Conservation (phyloP, 371 early-diverging fungal species). For the Syncephalastrum contaminatum region DNA sequence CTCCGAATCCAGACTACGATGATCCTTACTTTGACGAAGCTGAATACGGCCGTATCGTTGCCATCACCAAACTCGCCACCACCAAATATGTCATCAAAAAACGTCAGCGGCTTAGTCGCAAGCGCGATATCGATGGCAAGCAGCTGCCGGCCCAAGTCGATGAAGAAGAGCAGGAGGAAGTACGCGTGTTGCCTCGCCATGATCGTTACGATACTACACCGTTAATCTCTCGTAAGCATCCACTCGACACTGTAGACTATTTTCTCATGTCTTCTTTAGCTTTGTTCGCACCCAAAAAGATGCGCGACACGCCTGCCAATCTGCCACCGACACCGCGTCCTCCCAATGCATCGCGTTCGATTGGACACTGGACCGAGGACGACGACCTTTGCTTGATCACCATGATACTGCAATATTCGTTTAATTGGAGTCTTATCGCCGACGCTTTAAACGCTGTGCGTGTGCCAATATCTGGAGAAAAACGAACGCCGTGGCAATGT, state of each 20-base stretch:
- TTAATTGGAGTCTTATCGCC: constrained; percentile 70
- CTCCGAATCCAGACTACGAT: constrained; percentile 45
- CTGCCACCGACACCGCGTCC: constrained; percentile 49
- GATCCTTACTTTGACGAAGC: constrained; percentile 48
- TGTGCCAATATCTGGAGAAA: constrained; percentile 50
- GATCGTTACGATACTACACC: constrained; percentile 25
- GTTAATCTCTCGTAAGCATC: constrained; percentile 25
- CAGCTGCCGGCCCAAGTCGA: constrained; percentile 21
- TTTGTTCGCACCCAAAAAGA: constrained; percentile 49
- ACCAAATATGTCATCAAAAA: constrained; percentile 40
- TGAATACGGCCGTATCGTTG: constrained; percentile 38
- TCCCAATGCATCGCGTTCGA: constrained; percentile 14
- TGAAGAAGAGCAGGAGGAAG: constrained; percentile 34
- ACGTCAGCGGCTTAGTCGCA: constrained; percentile 39
- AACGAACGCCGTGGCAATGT: constrained; percentile 70
- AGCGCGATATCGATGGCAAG: constrained; percentile 37
- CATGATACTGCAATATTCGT: constrained; percentile 57
- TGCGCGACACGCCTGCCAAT: constrained; percentile 42
- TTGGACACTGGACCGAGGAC: constrained; percentile 62
- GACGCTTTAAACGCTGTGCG: constrained; percentile 60
- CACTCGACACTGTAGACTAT: not conserved
- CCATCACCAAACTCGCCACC: constrained; percentile 40
- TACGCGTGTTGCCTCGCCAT: constrained; percentile 33
- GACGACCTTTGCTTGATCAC: constrained; percentile 67
- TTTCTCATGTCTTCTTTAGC: constrained; percentile 19